Evolutionary conservation across 148 eudicot species (phyloP).

Genomic region (Rheum nobile): DNA sequence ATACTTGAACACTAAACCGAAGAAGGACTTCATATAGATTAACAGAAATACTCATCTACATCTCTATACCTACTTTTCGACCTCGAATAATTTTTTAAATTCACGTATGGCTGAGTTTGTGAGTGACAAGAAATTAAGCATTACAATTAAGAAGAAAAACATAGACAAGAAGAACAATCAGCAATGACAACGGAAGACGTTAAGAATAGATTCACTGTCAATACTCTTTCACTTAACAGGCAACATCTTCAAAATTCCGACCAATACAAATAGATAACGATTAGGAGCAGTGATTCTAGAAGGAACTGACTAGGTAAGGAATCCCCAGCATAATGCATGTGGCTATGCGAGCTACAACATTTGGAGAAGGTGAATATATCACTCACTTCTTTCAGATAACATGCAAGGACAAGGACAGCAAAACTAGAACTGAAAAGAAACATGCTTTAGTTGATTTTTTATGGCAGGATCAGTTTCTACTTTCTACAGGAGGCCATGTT

Average conservation of each 20-base stretch:
- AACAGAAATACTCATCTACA: background rate
- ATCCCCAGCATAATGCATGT: background rate
- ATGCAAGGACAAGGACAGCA: background rate
- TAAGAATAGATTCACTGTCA: background rate
- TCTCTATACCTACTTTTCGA: background rate
- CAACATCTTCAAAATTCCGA: background rate
- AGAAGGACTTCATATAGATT: background rate
- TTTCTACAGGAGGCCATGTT: background rate
- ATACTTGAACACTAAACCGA: background rate
- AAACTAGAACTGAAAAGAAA: background rate
- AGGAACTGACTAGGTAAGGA: background rate
- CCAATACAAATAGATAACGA: background rate
- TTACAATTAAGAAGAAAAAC: background rate
- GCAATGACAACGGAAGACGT: background rate
- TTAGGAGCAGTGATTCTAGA: background rate
- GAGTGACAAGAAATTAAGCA: background rate
- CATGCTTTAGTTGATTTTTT: background rate
- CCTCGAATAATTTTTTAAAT: background rate
- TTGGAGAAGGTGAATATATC: background rate
- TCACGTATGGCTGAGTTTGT: background rate
- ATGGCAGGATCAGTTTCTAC: background rate
- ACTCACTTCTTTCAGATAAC: background rate
- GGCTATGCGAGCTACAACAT: background rate
- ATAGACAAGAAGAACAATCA: background rate
- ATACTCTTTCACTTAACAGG: background rate